A percentile compares a stretch with the other conserved stretches of the same genome.
These are phyloP conservation scores for Diaporthe australafricana DNA, from an alignment of 2,329 filamentous ascomycete genomes.

Conservation along the genomic window DNA sequence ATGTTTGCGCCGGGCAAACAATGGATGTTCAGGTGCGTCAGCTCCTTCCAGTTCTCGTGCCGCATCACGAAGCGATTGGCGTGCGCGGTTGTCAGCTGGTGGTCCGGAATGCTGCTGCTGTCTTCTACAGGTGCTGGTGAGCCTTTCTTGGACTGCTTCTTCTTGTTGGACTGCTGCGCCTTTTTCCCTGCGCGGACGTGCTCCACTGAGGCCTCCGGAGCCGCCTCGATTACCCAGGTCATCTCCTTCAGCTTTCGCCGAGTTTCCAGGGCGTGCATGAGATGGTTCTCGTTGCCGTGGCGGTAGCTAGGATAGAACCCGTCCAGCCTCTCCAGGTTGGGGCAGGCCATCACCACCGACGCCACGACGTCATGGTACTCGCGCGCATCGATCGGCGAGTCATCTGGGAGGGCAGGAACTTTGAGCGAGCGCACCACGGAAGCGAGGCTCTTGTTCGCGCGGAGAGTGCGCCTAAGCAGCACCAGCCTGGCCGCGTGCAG, in stretches of 20 bases:
- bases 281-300: constrained; percentile 63
- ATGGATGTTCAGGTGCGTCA: constrained; percentile 69
- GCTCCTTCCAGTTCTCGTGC: constrained; percentile 66
- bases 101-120: constrained; percentile 44
- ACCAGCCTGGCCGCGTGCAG: constrained; percentile 64
- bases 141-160: not conserved
- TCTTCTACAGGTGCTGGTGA: not conserved
- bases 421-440: constrained; percentile 68
- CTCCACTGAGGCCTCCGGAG: constrained; percentile 53
- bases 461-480: constrained; percentile 68
- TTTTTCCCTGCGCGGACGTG: constrained; percentile 41
- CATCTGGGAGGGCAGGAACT: constrained; percentile 58
- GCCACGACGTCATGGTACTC: constrained; percentile 70
- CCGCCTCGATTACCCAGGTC: constrained; percentile 66
- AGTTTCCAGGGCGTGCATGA: constrained; percentile 71
- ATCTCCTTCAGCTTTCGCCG: constrained; percentile 66
- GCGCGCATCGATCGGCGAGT: constrained; percentile 52
- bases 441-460: constrained; percentile 64
- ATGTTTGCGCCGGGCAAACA: constrained; percentile 67
- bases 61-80: constrained; percentile 49
- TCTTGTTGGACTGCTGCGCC: constrained; percentile 17
- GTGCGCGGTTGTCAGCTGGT: constrained; percentile 52
- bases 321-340: constrained; percentile 69
- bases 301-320: constrained; percentile 67
- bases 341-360: constrained; percentile 72